These are phyloP conservation scores for Cyberlindnera veronae DNA, from an alignment of 805 yeast species.

Conservation along the genomic window DNA sequence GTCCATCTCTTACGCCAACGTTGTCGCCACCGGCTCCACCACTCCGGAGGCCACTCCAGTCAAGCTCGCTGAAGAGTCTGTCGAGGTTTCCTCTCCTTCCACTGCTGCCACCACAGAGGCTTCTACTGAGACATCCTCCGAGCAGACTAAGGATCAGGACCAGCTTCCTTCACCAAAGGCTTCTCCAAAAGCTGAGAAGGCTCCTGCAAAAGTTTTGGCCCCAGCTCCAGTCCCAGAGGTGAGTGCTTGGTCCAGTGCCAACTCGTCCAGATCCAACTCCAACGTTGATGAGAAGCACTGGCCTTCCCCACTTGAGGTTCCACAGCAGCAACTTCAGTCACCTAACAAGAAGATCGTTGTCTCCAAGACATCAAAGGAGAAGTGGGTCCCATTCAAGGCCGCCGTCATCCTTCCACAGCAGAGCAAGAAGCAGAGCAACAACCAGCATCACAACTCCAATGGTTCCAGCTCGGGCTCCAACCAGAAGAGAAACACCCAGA, in stretches of 20 bases:
- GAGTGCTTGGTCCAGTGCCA: conserved; percentile 50
- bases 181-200: conserved; percentile 25
- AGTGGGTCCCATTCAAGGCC: conserved; percentile 72
- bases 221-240: conserved; percentile 66
- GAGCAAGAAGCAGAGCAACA: conserved; percentile 17
- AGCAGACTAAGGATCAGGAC: conserved; percentile 10
- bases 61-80: conserved; percentile 9
- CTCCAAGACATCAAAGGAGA: conserved; percentile 42
- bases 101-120: not conserved
- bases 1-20: conserved; percentile 31
- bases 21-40: conserved; percentile 24
- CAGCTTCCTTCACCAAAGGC: conserved; percentile 29
- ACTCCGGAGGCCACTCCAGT: conserved; percentile 19
- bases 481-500: conserved; percentile 22
- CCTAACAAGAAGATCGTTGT: conserved; percentile 15
- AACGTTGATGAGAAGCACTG: conserved; percentile 28
- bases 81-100: too few relatives aligned
- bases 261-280: conserved; percentile 26
- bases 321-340: conserved; percentile 19
- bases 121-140: conserved; percentile 5
- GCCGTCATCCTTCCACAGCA: conserved; percentile 43
- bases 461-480: too few relatives aligned
- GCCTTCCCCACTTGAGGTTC: conserved; percentile 37
- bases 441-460: conserved; percentile 10
- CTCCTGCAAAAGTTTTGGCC: conserved; percentile 35